Base-by-base conservation (phyloP, 805 yeast species). In the Zygoascus flipseniorum region DNA sequence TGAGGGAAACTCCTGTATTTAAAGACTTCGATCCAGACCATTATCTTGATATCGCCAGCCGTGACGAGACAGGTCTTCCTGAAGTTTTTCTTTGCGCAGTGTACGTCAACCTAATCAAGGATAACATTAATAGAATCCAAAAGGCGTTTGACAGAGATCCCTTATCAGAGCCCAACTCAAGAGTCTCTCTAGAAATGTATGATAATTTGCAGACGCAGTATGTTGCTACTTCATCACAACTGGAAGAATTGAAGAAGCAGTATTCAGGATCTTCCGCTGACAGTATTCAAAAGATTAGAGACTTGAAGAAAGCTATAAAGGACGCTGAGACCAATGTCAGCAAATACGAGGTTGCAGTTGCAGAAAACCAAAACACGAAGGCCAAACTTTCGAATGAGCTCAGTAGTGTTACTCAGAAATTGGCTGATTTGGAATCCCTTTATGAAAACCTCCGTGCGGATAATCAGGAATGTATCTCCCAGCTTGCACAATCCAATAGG, bases 21-120 rank as follows among this genome's bases (percentile, higher is more conserved):
- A 74, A 77, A 9, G 76, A 79, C 52, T 85, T 79, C 57, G 80
- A 77, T n/a, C 76, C 74, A 2, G 28, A 37, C 10, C 76, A 75
- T 1, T 71, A 72, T 20, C 71, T 79, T 28, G 66, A 79, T 23
- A 71, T 74, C 16, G 79, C 83, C 1, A 73, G 74, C 3, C 76
- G 78, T 57, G 96, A 89, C 64, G 83, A 81, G 1, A 82, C 95
- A 1, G 99, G 99, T 1, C 75, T 92, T 43, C 99, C 98, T 0
- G 80, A 81, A 54, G 85, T 92, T 1, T 89, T 78, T 61, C 85
- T 93, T 63, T 84, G 83, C 54, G 65, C 77, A 0, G 69, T 75
- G 2, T 88, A 88, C 64, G 81, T 86, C 2, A 72, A 71, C 2
- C 70, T 89, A 50, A 70, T 93, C 44, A 82, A 81, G 56, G 93